Percentiles rank a stretch among this genome's conserved stretches.
Evolutionary conservation across 1,284 basidiomycete genomes (phyloP).

Genomic region (Gomphus bonarii): DNA sequence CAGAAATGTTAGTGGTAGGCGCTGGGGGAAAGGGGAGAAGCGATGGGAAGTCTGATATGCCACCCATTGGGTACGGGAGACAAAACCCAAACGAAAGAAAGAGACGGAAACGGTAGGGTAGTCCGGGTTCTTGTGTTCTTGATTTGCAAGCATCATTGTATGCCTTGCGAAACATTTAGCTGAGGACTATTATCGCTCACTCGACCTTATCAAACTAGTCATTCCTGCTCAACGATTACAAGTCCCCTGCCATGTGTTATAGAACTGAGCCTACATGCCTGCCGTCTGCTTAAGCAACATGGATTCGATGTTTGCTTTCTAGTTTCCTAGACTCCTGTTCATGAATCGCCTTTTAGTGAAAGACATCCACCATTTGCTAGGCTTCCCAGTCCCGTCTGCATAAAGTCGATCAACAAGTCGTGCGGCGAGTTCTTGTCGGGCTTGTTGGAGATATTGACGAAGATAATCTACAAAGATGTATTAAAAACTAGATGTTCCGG

Average conservation of each 20-base stretch:
- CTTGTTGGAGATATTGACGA: constrained; percentile 86
- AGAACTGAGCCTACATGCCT: not conserved
- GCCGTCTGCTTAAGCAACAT: not conserved
- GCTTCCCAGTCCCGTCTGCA: constrained; percentile 75
- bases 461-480: constrained; percentile 54
- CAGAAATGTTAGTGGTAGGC: constrained; percentile 71
- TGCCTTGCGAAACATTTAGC: not conserved
- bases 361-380: constrained; percentile 99
- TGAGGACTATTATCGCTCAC: not conserved
- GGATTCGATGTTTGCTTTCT: constrained; percentile 6
- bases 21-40: constrained; percentile 63
- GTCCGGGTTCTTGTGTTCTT: not conserved
- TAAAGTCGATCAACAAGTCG: constrained; percentile 87
- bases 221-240: not conserved
- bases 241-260: not conserved
- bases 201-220: not conserved
- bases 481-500: not conserved
- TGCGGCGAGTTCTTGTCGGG: constrained; percentile 82
- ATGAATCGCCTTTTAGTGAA: constrained; percentile 97
- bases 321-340: constrained; percentile 70
- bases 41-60: constrained; percentile 50
- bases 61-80: constrained; percentile 73
- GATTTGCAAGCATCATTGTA: not conserved
- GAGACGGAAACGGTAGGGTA: constrained; percentile 26
- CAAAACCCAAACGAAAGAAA: constrained; percentile 80